These are phyloP conservation scores for Cornus controversa DNA, from an alignment of 148 eudicot species.

Conservation along the genomic window DNA sequence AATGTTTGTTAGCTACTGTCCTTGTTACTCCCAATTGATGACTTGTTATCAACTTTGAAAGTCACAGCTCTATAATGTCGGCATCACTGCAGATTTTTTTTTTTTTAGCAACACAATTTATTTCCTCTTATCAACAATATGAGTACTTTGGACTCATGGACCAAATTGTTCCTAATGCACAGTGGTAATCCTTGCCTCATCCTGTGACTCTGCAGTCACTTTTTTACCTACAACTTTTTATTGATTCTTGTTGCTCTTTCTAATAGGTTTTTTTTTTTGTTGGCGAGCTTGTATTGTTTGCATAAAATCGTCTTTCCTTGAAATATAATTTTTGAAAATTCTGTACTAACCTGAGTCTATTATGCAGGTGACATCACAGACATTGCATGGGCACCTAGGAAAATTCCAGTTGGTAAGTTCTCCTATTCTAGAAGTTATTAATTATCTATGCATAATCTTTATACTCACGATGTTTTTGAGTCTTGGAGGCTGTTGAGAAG, in stretches of 20 bases:
- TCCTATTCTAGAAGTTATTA: background rate
- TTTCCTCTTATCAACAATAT: background rate
- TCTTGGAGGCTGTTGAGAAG: background rate
- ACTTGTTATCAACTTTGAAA: conserved; percentile 1
- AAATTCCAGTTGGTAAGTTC: conserved; percentile 53
- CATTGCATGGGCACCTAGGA: conserved; percentile 77
- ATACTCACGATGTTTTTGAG: background rate
- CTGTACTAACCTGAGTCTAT: conserved; percentile 4
- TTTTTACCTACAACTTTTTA: too few species aligned
- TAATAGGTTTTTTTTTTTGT: too few species aligned
- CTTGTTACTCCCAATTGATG: background rate
- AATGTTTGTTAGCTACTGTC: background rate
- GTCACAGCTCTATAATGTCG: background rate
- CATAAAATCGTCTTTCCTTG: background rate
- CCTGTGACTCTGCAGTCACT: too few species aligned
- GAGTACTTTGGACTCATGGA: background rate
- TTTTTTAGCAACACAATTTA: background rate
- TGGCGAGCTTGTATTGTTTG: background rate
- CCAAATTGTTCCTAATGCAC: too few species aligned
- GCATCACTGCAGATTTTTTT: background rate
- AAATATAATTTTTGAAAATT: conserved; percentile 2
- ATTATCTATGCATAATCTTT: background rate
- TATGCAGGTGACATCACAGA: conserved; percentile 83
- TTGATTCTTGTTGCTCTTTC: too few species aligned
- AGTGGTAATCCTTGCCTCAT: too few species aligned